Evolutionary conservation across 192 early-diverging fungal genomes (phyloP), one percentile per base, ranked within the genome.

Genomic region (Anaeromyces robustus): DNA sequence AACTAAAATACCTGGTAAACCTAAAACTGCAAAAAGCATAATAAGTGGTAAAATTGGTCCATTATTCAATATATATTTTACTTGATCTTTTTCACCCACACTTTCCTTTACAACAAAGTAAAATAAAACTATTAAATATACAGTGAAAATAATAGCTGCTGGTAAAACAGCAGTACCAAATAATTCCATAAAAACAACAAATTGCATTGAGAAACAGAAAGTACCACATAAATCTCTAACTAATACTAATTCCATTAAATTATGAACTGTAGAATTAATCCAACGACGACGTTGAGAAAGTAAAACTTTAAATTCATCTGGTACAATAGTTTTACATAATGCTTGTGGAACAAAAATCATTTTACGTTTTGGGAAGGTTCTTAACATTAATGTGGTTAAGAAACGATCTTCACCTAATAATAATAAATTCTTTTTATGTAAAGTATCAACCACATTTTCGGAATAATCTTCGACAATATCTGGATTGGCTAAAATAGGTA

Each of bases 211-310:
- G 82, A 95, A 85, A 81, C 93, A 96, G 84, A 95, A 96, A 12
- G 91, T 93, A 5, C 95, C 95, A 85, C 95, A 96, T 78, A 96
- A 87, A 83, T 96, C 93, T 30, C 90, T 87, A 80, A 96, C 92
- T 77, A 94, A 85, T 30, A 96, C 88, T 77, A 96, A 81, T 85
- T 96, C 95, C 82, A 92, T 83, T 81, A 96, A 86, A 82, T 96
- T 96, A 80, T 97, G 95, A 31, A 97, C 91, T 0, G 95, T 97
- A 22, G 95, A 97, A 86, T 97, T 97, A 87, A 97, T 97, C 95
- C 95, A 97, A 32, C 95, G 90, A n/a, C 95, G 91, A 4, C 94
- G 90, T 85, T 96, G 95, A 59, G 93, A 94, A 43, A 95, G 85
- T 41, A 96, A 83, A 19, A 96, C 92, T 78, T 86, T 89, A 89